Evolutionary conservation across 192 early-diverging fungal species (phyloP).

Genomic region (Dimargaris xerosporica): DNA sequence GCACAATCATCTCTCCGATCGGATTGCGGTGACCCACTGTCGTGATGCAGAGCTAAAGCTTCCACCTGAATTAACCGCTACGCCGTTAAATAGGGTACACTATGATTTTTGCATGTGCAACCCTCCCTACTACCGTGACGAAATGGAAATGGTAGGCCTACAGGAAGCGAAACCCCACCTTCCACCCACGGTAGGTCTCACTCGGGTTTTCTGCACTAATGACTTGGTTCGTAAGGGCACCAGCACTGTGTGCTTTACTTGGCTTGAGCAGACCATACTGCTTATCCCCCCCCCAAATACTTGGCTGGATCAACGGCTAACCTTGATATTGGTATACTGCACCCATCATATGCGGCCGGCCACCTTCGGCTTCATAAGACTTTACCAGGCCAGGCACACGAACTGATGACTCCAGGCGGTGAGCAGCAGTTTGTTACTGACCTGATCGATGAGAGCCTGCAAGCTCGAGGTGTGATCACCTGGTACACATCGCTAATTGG

Average conservation of each 20-base stretch:
- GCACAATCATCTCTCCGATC: slow-evolving; percentile 36
- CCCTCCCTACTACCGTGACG: slow-evolving; percentile 68
- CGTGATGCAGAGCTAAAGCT: slow-evolving; percentile 15
- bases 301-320: too few species aligned
- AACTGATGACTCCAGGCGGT: slow-evolving; percentile 71
- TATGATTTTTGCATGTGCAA: slow-evolving; percentile 80
- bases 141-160: slow-evolving; percentile 35
- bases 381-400: slow-evolving; percentile 38
- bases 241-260: too few species aligned
- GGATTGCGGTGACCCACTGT: slow-evolving; percentile 43
- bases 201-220: too few species aligned
- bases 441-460: slow-evolving; percentile 53
- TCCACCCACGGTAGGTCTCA: too few species aligned
- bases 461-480: slow-evolving; percentile 21
- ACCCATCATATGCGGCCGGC: too few species aligned
- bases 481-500: slow-evolving; percentile 82
- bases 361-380: too few species aligned
- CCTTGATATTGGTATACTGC: too few species aligned
- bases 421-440: slow-evolving; percentile 52
- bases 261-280: too few species aligned
- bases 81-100: slow-evolving; percentile 16
- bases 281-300: too few species aligned
- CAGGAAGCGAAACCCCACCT: slow-evolving; percentile 28
- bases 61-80: slow-evolving; percentile 12
- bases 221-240: too few species aligned